These are phyloP conservation scores for Piper betle DNA, from an alignment of 164 flowering plant genomes.

Conservation along the genomic window DNA sequence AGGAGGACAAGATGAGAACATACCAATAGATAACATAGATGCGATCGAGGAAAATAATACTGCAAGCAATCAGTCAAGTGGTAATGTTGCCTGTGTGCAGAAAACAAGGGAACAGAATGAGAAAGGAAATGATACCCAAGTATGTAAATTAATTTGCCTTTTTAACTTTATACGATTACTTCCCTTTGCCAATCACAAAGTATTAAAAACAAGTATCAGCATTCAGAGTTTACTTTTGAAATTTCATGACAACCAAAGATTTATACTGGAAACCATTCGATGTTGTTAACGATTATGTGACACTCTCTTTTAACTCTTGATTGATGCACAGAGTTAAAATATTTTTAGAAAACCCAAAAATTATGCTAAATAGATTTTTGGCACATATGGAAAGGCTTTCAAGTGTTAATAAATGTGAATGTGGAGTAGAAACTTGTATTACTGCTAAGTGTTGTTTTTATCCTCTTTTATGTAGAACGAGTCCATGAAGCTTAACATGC, in stretches of 20 bases:
- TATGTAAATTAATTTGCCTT: conserved; percentile 14
- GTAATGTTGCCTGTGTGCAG: conserved; percentile 20
- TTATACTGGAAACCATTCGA: no score
- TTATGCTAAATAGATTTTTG: no score
- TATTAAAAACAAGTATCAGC: no score
- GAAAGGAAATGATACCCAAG: conserved; percentile 87
- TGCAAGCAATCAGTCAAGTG: conserved; percentile 44
- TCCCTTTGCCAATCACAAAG: background rate
- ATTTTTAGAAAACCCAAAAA: no score
- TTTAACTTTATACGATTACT: background rate
- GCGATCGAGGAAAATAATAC: conserved; percentile 39
- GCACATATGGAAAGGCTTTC: background rate
- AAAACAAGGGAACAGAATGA: conserved; percentile 34
- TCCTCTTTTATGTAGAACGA: background rate
- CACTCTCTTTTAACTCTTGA: no score
- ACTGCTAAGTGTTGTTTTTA: background rate
- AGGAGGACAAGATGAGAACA: conserved; percentile 23
- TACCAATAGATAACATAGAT: conserved; percentile 25
- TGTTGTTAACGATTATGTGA: no score
- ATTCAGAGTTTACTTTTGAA: no score
- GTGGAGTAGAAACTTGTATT: no score
- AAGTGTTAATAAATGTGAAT: background rate
- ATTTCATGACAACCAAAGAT: no score
- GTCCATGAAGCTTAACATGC: background rate
- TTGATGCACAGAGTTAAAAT: no score